phyloP scores from a whole-genome alignment of 2,329 filamentous ascomycete genomes.

The Pseudocercospora eumusae region DNA sequence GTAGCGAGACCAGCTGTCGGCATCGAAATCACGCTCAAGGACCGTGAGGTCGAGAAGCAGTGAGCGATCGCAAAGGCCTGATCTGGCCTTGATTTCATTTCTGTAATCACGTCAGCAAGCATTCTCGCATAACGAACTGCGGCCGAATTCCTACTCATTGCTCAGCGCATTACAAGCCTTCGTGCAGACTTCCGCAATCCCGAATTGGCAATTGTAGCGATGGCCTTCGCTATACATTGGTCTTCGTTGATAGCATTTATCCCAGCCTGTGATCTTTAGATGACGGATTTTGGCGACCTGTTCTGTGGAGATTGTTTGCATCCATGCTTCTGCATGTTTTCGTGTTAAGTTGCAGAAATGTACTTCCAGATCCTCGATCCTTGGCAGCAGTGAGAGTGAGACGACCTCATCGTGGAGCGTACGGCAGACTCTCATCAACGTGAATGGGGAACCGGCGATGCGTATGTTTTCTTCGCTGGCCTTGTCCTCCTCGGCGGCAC shows the following conservation, averaged over 20 bases:
- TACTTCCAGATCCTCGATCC: neutral
- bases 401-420: neutral
- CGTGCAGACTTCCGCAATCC: neutral
- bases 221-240: slow-evolving; percentile 9
- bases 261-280: slow-evolving; percentile 10
- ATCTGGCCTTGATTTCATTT: neutral
- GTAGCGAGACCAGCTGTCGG: neutral
- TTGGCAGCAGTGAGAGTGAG: slow-evolving; percentile 1
- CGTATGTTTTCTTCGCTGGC: neutral
- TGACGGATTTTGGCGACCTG: slow-evolving; percentile 1
- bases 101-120: slow-evolving; percentile 6
- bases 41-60: slow-evolving; percentile 9
- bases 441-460: slow-evolving; percentile 1
- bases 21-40: slow-evolving; percentile 8
- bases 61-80: slow-evolving; percentile 10
- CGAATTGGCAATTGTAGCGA: slow-evolving; percentile 8
- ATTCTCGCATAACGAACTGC: neutral
- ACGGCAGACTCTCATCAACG: slow-evolving; percentile 6
- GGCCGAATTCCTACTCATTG: neutral
- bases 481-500: neutral
- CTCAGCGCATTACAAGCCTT: neutral
- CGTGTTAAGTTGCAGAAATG: neutral
- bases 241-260: neutral
- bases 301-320: neutral
- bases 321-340: neutral